Conservation (phyloP, 148 eudicot genomes). For the Fallopia convolvulus region DNA sequence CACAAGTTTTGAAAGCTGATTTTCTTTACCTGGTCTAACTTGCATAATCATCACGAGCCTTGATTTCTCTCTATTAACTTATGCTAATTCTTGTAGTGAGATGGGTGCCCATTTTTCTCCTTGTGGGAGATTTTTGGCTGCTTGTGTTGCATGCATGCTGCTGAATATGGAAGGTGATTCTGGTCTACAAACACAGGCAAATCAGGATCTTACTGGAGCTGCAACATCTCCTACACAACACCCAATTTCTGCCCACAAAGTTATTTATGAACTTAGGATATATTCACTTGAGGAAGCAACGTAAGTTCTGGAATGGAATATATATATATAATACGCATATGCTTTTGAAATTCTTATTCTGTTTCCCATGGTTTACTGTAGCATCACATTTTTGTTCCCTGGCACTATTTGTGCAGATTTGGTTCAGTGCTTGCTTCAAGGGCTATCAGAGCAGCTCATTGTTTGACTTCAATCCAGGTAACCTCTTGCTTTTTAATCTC, state of each 20-base stretch:
- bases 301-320: conserved; percentile 32
- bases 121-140: conserved; percentile 94
- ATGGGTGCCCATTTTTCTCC: conserved; percentile 99
- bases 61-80: background rate
- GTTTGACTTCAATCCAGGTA: conserved; percentile 98
- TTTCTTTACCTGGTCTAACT: background rate
- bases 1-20: background rate
- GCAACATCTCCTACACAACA: conserved; percentile 90
- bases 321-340: background rate
- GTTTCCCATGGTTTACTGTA: background rate
- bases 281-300: conserved; percentile 94
- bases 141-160: conserved; percentile 89
- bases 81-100: conserved; percentile 53
- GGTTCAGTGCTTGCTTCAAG: conserved; percentile 87
- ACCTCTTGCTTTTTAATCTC: conserved; percentile 15
- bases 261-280: conserved; percentile 91
- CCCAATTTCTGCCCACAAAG: conserved; percentile 85
- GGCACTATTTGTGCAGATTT: conserved; percentile 39
- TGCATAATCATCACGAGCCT: background rate
- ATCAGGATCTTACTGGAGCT: conserved; percentile 48
- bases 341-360: background rate
- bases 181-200: conserved; percentile 49
- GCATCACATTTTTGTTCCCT: no score
- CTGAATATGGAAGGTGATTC: conserved; percentile 66
- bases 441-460: conserved; percentile 96